Evolutionary conservation across 2,329 filamentous ascomycete species (phyloP), one percentile per base, ranked within the genome.

Genomic region (Exophiala calicioides): DNA sequence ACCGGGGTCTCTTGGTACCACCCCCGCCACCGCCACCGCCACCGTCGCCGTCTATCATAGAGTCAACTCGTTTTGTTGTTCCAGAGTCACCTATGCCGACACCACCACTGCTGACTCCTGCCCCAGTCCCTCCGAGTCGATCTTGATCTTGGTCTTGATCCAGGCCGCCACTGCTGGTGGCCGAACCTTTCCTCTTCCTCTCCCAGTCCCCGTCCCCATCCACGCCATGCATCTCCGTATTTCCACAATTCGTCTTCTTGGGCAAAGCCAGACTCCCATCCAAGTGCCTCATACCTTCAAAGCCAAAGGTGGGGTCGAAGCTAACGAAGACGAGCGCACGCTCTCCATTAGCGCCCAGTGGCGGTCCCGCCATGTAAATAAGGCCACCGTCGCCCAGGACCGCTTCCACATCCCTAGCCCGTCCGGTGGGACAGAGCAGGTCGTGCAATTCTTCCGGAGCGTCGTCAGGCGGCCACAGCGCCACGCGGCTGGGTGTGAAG

Each of bases 401-500:
- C 3, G 65, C 67, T n/a, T 60, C 53, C 10, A 72, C 55, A 10
- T 61, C 54, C 9, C 64, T 62, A 1, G 61, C 60, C n/a, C 60
- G 55, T 4, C 58, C 58, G 13, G 58, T 58, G 6, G 70, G 70
- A 34, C 68, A 72, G 5, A 73, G 64, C 2, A 72, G 54, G 7
- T 64, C 55, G 5, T 63, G 58, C 1, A 74, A 51, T 33, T 67
- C 67, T 18, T 55, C 42, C 0, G 69, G 68, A 0, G 67, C 65
- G 31, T 70, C 47, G 18, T 68, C 62, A 6, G 66, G 59, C 3
- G 71, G 71, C 71, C 71, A 74, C 18, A 73, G 53, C 7, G 60
- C 59, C 30, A 69, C 62, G 3, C 66, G 66, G 7, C 68, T 64
- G n/a, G 65, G 62, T 7, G 55, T 50, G 43, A 68, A 72, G 12